Conservation (phyloP, 129 eudicot genomes). For the Glebionis coronaria region DNA sequence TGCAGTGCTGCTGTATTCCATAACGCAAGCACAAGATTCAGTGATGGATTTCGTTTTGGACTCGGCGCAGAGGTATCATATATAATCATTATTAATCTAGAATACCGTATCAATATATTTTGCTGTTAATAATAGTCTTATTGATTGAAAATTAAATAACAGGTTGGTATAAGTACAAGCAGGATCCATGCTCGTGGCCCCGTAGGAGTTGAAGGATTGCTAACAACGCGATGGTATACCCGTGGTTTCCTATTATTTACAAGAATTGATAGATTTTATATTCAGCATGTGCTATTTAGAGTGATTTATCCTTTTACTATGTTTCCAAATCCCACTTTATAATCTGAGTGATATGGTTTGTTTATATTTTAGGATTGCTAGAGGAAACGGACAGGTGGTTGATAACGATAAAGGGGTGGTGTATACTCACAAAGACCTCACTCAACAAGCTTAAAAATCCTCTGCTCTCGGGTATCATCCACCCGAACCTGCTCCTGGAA, state of each 20-base stretch:
- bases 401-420: conserved; percentile 72
- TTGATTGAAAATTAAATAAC: conserved; percentile 10
- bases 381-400: conserved; percentile 89
- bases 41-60: conserved; percentile 96
- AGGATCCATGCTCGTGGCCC: conserved; percentile 99
- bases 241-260: neutral
- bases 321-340: neutral
- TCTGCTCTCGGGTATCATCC: conserved; percentile 4
- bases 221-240: conserved; percentile 88
- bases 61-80: conserved; percentile 90
- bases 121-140: conserved; percentile 1
- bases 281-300: too few species aligned
- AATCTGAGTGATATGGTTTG: neutral
- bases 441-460: conserved; percentile 27
- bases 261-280: too few species aligned
- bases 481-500: conserved; percentile 15
- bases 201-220: conserved; percentile 95
- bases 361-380: conserved; percentile 40
- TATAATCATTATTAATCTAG: neutral
- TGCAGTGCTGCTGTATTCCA: conserved; percentile 97
- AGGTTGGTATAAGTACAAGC: conserved; percentile 98
- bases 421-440: conserved; percentile 81
- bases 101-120: neutral
- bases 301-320: too few species aligned
- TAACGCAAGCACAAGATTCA: conserved; percentile 94